Base-by-base conservation (phyloP, 225 moss, liverwort and hornwort species). In the Thuidium tamariscinum region DNA sequence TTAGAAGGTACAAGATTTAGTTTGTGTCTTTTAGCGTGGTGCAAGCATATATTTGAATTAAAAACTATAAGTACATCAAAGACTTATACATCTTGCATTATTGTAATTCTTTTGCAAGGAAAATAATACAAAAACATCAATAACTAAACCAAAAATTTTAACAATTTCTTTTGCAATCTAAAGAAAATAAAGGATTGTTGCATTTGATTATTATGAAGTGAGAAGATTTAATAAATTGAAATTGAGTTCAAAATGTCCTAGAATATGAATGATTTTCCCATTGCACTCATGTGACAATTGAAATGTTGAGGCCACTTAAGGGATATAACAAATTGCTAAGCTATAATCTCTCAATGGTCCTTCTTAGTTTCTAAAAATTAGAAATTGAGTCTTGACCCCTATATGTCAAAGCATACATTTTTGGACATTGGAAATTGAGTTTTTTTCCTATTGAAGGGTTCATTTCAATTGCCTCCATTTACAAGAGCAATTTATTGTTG, bases 251-350 rank as follows among this genome's bases (percentile, higher is more conserved):
- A 14, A 14, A 44, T 16, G 17, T 29, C 15, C 3, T 16, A 26
- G 5, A 1, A 69, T 25, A 26, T 0, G 0, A 25, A 5, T 41
- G 8, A 4, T 26, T 42, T 42, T 70, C 3, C 27, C 27, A 70
- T 27, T 41, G 9, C 42, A 8, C 2, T 25, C 8, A 68, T 37
- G 23, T 67, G 23, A 13, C 23, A 39, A 37, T 37, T 67, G 22
- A 37, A 67, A 67, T 67, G 22, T 0, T 1, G 1, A 37, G 37
- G 67, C 23, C 4, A 37, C 6, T 39, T 23, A 39, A 39, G 0
- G 39, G 39, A 2, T 2, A 13, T 39, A 4, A 13, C 23, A 39
- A 10, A 13, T 0, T 23, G 1, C 4, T 0, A 0, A 25, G 16
- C 4, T 2, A 3, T 70, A 42, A 70, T 14, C 15, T 8, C 8